phyloP scores from a whole-genome alignment of 768 basidiomycete genomes.

The Lactarius sanguifluus region DNA sequence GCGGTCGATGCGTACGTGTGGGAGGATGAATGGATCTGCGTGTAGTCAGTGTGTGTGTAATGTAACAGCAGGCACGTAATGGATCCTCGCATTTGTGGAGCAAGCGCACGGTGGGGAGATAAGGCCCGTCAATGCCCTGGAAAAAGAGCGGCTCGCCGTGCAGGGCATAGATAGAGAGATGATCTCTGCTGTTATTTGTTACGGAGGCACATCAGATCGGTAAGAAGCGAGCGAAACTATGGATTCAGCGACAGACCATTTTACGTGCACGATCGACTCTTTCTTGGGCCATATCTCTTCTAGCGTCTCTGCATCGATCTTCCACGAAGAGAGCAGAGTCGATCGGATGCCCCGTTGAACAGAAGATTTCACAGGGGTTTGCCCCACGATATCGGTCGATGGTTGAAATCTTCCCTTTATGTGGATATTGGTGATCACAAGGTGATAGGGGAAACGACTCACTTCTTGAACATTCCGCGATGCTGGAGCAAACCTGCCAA shows the following conservation, averaged over 20 bases:
- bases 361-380: slow-evolving; percentile 91
- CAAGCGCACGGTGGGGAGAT: slow-evolving; percentile 84
- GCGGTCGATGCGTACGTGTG: slow-evolving; percentile 87
- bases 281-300: slow-evolving; percentile 99
- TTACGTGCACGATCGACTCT: slow-evolving; percentile 87
- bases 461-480: slow-evolving; percentile 75
- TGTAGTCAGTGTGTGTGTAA: not conserved
- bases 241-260: slow-evolving; percentile 67
- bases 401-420: slow-evolving; percentile 56
- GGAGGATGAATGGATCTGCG: slow-evolving; percentile 87
- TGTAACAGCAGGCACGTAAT: not conserved
- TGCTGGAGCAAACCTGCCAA: not conserved
- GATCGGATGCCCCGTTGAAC: slow-evolving; percentile 87
- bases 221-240: slow-evolving; percentile 6
- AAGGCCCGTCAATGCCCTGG: slow-evolving; percentile 94
- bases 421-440: slow-evolving; percentile 7
- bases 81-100: slow-evolving; percentile 79
- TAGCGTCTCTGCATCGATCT: slow-evolving; percentile 72
- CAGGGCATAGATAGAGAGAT: slow-evolving; percentile 90
- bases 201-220: slow-evolving; percentile 28
- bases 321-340: slow-evolving; percentile 79
- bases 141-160: slow-evolving; percentile 88
- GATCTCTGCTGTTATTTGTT: slow-evolving; percentile 72
- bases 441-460: slow-evolving; percentile 20
- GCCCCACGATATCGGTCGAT: slow-evolving; percentile 80